A percentile compares a stretch with the other conserved stretches of the same genome.
Conservation (phyloP, 2,329 filamentous ascomycete species). For the Chrysoporthe puriensis region DNA sequence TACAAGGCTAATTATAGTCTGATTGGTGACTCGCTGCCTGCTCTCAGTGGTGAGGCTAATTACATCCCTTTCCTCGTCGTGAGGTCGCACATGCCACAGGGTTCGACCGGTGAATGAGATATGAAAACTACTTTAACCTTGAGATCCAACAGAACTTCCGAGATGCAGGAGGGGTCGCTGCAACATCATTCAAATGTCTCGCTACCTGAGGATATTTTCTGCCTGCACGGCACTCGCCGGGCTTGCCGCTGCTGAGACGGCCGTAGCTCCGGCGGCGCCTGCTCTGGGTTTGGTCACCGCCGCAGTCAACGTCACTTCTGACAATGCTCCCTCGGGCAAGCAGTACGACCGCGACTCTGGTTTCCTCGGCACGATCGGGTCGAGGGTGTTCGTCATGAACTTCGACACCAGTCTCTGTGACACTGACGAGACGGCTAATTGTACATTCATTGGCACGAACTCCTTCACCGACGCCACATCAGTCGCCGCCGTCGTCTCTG, state of each 20-base stretch:
- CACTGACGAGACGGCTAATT: slow-evolving; percentile 1
- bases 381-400: slow-evolving; percentile 9
- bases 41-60: background rate
- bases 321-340: background rate
- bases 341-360: slow-evolving; percentile 9
- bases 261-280: background rate
- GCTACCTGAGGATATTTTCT: background rate
- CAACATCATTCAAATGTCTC: background rate
- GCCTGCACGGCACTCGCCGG: background rate
- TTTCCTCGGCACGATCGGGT: background rate
- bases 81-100: background rate
- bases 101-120: background rate
- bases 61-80: background rate
- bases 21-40: background rate
- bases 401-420: slow-evolving; percentile 8
- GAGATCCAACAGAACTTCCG: background rate
- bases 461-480: background rate
- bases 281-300: background rate
- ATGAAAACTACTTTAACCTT: background rate
- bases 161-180: background rate
- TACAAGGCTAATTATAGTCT: background rate
- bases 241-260: background rate
- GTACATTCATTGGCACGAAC: background rate
- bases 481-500: background rate
- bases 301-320: slow-evolving; percentile 1